Conservation (phyloP, 1,139 yeast genomes). For the Yamadazyma spencermartinsiae region DNA sequence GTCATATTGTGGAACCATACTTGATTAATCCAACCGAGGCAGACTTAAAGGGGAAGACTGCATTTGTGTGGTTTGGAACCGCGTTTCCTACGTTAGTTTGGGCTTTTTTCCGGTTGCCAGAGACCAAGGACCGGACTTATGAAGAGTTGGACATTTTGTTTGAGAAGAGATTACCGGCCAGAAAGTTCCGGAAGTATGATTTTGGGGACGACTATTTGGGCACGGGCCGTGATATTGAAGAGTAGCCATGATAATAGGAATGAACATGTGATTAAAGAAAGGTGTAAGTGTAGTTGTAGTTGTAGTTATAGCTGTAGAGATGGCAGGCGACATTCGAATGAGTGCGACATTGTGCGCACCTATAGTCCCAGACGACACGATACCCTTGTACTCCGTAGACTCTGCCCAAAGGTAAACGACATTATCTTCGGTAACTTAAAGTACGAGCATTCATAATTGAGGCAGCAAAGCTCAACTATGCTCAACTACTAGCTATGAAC, state of each 20-base stretch:
- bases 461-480: too few species aligned
- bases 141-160: slow-evolving; percentile 58
- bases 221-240: not conserved
- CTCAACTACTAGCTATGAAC: too few species aligned
- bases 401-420: too few species aligned
- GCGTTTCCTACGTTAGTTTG: slow-evolving; percentile 40
- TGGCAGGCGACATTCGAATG: too few species aligned
- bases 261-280: too few species aligned
- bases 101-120: slow-evolving; percentile 56
- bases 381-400: too few species aligned
- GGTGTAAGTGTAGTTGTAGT: too few species aligned
- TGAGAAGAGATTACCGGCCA: slow-evolving; percentile 40
- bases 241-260: slow-evolving; percentile 1
- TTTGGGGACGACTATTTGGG: not conserved
- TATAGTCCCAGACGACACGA: too few species aligned
- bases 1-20: slow-evolving; percentile 48
- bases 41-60: slow-evolving; percentile 57
- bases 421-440: too few species aligned
- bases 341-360: too few species aligned
- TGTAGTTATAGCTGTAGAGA: too few species aligned
- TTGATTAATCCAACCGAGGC: slow-evolving; percentile 56
- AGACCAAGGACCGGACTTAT: slow-evolving; percentile 53
- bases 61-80: slow-evolving; percentile 54
- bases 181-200: slow-evolving; percentile 23
- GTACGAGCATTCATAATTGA: too few species aligned